phyloP scores from a whole-genome alignment of 2,329 filamentous ascomycete species.

The Gyromitra esculenta region DNA sequence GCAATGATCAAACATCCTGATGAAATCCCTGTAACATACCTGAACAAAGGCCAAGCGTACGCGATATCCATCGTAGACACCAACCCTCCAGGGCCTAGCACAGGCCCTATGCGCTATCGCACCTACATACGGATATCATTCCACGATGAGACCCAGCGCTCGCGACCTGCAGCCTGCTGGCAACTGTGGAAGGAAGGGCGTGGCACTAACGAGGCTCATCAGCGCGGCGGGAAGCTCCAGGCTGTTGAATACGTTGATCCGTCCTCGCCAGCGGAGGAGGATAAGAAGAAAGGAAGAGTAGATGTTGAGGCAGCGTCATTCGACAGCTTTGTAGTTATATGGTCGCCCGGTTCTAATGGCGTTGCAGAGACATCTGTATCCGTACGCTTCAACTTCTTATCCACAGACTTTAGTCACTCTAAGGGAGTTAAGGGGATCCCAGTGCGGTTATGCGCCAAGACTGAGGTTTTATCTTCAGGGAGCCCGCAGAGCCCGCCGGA shows the following conservation, averaged over 20 bases:
- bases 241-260: constrained; percentile 93
- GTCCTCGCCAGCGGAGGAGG: constrained; percentile 64
- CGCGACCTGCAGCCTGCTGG: constrained; percentile 84
- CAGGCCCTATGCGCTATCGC: constrained; percentile 76
- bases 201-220: constrained; percentile 94
- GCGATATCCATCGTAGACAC: constrained; percentile 86
- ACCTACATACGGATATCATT: constrained; percentile 96
- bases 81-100: constrained; percentile 68
- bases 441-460: constrained; percentile 91
- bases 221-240: constrained; percentile 88
- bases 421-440: constrained; percentile 99
- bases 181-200: constrained; percentile 95
- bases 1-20: constrained; percentile 92
- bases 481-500: constrained; percentile 64
- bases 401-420: constrained; percentile 97
- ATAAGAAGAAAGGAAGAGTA: constrained; percentile 73
- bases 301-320: constrained; percentile 83
- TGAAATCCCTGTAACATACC: constrained; percentile 95
- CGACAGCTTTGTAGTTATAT: constrained; percentile 90
- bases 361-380: constrained; percentile 82
- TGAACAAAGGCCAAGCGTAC: constrained; percentile 97
- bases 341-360: constrained; percentile 78
- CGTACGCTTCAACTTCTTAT: constrained; percentile 97
- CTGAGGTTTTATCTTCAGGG: constrained; percentile 71
- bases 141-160: constrained; percentile 91